A percentile compares a stretch with the other conserved stretches of the same genome.
These are phyloP conservation scores for Skeletonema costatum DNA, from an alignment of 108 stramenopile species.

Conservation along the genomic window DNA sequence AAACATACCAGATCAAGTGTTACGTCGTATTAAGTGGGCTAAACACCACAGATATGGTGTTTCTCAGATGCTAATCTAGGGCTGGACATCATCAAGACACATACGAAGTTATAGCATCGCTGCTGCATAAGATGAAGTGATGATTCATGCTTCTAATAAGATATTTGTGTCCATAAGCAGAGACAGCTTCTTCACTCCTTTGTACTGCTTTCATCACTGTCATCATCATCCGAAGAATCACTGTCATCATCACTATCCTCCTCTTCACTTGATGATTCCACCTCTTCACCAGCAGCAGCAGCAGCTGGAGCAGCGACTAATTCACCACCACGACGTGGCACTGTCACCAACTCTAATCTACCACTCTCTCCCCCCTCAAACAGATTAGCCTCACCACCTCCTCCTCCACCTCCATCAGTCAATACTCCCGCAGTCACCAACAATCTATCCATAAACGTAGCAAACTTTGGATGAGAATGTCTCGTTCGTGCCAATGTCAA, in stretches of 20 bases:
- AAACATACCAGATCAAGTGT: too few relatives aligned
- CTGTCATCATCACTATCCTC: not conserved
- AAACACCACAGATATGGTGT: too few relatives aligned
- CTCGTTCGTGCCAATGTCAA: constrained; percentile 38
- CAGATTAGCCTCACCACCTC: not conserved
- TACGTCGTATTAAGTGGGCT: too few relatives aligned
- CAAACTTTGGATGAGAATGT: constrained; percentile 60
- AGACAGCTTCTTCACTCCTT: not conserved
- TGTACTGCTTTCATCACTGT: not conserved
- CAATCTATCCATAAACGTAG: constrained; percentile 68
- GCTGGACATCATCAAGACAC: too few relatives aligned
- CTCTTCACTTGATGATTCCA: not conserved
- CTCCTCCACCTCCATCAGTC: constrained; percentile 14
- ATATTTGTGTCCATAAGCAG: not conserved
- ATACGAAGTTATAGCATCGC: too few relatives aligned
- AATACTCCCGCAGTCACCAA: constrained; percentile 67
- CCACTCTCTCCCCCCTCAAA: constrained; percentile 3
- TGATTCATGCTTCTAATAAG: too few relatives aligned
- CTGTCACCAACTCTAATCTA: constrained; percentile 14
- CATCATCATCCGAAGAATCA: not conserved
- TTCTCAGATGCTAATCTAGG: too few relatives aligned
- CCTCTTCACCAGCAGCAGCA: not conserved
- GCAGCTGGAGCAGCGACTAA: not conserved
- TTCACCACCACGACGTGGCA: constrained; percentile 17
- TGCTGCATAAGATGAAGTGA: too few relatives aligned